Percentiles rank a stretch among this genome's conserved stretches.
phyloP scores from a whole-genome alignment of 2,329 filamentous ascomycete species.

The Paecilomyces fulvus region DNA sequence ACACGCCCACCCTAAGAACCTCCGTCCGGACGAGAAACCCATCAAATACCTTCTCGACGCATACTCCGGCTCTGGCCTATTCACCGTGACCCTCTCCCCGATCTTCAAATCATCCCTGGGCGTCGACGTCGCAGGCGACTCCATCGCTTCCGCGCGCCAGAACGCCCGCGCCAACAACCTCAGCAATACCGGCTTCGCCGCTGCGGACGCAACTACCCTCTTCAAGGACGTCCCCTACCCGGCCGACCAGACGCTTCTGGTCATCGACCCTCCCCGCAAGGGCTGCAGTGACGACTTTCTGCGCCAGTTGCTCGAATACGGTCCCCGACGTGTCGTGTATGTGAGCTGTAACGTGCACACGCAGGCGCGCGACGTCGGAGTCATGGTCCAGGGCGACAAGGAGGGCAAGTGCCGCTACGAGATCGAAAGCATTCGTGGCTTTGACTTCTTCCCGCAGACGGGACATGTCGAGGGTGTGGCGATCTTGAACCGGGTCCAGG shows the following conservation, averaged over 20 bases:
- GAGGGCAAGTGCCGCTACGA: slow-evolving; percentile 51
- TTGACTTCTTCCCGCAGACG: slow-evolving; percentile 94
- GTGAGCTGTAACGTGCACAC: slow-evolving; percentile 98
- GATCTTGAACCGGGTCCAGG: slow-evolving; percentile 40
- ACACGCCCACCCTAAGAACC: slow-evolving; percentile 54
- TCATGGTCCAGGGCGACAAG: slow-evolving; percentile 62
- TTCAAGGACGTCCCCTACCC: slow-evolving; percentile 70
- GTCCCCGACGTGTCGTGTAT: slow-evolving; percentile 74
- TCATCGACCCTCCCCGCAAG: slow-evolving; percentile 93
- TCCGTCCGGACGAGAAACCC: slow-evolving; percentile 24
- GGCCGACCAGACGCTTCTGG: slow-evolving; percentile 76
- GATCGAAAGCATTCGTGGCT: slow-evolving; percentile 84
- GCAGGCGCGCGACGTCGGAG: slow-evolving; percentile 85
- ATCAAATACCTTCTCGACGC: slow-evolving; percentile 92
- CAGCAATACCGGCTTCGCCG: slow-evolving; percentile 71
- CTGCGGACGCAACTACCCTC: slow-evolving; percentile 74
- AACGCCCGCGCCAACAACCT: slow-evolving; percentile 76
- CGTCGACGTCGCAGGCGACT: slow-evolving; percentile 77
- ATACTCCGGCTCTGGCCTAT: slow-evolving; percentile 94
- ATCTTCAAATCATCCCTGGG: slow-evolving; percentile 74
- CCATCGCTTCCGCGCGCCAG: slow-evolving; percentile 66
- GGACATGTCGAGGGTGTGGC: slow-evolving; percentile 60
- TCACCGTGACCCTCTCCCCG: slow-evolving; percentile 84
- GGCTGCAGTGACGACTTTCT: slow-evolving; percentile 85
- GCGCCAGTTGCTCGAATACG: slow-evolving; percentile 67